phyloP scores from a whole-genome alignment of 192 early-diverging fungal genomes.

The Podila clonocystis region DNA sequence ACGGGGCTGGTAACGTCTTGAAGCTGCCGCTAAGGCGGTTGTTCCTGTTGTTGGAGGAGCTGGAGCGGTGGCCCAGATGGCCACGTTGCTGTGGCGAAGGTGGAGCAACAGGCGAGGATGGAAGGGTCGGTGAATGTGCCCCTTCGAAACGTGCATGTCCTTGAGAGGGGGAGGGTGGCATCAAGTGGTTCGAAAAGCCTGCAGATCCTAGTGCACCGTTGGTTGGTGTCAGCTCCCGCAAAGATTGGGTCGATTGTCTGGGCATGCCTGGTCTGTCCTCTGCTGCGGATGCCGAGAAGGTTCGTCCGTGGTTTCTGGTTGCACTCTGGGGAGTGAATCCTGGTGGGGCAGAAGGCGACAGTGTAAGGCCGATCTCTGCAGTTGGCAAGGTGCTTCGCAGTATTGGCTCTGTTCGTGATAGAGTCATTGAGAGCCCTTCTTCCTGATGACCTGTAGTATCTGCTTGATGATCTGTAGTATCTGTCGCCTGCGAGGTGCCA shows the following conservation, averaged over 20 bases:
- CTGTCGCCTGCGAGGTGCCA: background rate
- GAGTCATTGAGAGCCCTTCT: background rate
- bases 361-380: too few relatives aligned
- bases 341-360: background rate
- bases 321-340: background rate
- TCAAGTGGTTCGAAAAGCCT: slow-evolving; percentile 10
- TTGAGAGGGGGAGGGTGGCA: slow-evolving; percentile 23
- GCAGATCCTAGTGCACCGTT: background rate
- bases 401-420: too few relatives aligned
- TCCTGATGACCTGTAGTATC: background rate
- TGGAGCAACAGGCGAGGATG: background rate
- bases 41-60: background rate
- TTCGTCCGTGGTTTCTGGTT: slow-evolving; percentile 9
- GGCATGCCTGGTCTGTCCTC: background rate
- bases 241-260: slow-evolving; percentile 17
- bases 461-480: background rate
- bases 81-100: slow-evolving; percentile 1
- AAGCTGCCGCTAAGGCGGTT: slow-evolving; percentile 6
- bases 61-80: background rate
- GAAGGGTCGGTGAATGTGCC: background rate
- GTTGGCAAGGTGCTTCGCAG: too few relatives aligned
- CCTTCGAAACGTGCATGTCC: background rate
- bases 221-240: slow-evolving; percentile 4
- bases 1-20: slow-evolving; percentile 11
- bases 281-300: slow-evolving; percentile 32